Percentiles rank a stretch among this genome's conserved stretches.
phyloP scores from a whole-genome alignment of 805 yeast species.

The Pichia deserticola region DNA sequence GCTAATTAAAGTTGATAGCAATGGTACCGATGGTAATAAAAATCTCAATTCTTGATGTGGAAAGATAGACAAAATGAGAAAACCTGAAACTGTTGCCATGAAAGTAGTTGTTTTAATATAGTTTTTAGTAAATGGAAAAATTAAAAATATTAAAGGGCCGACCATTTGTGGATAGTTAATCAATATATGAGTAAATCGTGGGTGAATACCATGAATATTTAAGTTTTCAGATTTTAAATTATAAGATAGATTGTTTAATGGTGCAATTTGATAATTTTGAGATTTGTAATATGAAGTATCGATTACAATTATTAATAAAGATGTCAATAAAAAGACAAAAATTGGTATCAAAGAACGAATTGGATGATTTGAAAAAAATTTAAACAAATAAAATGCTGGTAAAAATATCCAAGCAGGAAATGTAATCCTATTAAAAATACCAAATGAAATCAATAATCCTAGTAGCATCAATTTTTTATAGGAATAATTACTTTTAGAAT shows the following conservation, averaged over 20 bases:
- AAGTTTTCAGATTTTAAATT: conserved; percentile 56
- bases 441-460: conserved; percentile 54
- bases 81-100: conserved; percentile 54
- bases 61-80: conserved; percentile 53
- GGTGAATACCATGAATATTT: conserved; percentile 76
- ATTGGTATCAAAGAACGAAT: conserved; percentile 31
- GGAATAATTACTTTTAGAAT: not conserved
- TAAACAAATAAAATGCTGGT: conserved; percentile 46
- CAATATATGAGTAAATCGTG: conserved; percentile 64
- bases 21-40: conserved; percentile 69
- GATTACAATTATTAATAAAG: conserved; percentile 33
- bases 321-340: conserved; percentile 30
- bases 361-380: conserved; percentile 30
- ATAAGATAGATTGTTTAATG: conserved; percentile 69
- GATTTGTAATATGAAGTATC: conserved; percentile 42
- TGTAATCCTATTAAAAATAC: conserved; percentile 79
- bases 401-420: conserved; percentile 66
- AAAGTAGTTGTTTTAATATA: conserved; percentile 49
- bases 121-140: conserved; percentile 33
- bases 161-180: conserved; percentile 72
- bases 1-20: conserved; percentile 47
- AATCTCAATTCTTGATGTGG: conserved; percentile 96
- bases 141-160: conserved; percentile 61
- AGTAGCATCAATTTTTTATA: conserved; percentile 17
- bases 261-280: conserved; percentile 46